A percentile compares a stretch with the other conserved stretches of the same genome.
Evolutionary conservation across 805 yeast species (phyloP).

Genomic region (Yamadazyma akitaensis): DNA sequence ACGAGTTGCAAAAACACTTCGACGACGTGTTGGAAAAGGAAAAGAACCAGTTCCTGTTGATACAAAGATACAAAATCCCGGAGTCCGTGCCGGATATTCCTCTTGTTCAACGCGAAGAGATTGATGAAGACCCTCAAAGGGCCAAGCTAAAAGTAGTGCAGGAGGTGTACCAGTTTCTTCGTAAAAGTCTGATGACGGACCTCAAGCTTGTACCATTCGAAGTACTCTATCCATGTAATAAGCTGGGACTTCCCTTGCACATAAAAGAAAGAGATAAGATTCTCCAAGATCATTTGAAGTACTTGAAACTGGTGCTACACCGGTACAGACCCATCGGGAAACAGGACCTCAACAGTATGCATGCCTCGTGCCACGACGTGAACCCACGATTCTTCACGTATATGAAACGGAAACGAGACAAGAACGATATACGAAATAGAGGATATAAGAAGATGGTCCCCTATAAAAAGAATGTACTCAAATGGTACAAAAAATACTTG

Average conservation of each 20-base stretch:
- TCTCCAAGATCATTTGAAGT: conserved; percentile 22
- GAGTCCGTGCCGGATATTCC: background rate
- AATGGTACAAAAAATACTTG: conserved; percentile 25
- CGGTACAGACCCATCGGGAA: conserved; percentile 23
- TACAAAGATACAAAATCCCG: conserved; percentile 9
- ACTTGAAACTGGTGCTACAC: conserved; percentile 19
- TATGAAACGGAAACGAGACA: conserved; percentile 22
- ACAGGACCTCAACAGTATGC: background rate
- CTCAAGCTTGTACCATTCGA: conserved; percentile 29
- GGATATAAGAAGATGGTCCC: conserved; percentile 28
- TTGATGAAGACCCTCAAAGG: background rate
- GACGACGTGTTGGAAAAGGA: conserved; percentile 6
- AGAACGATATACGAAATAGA: conserved; percentile 4
- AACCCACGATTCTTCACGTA: conserved; percentile 26
- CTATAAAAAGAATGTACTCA: conserved; percentile 26
- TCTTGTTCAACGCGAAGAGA: background rate
- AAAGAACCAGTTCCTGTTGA: conserved; percentile 12
- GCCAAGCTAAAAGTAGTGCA: conserved; percentile 11
- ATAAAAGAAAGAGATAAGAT: conserved; percentile 24
- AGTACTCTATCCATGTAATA: conserved; percentile 27
- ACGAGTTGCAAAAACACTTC: conserved; percentile 14
- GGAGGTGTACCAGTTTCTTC: conserved; percentile 21
- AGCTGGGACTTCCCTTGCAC: conserved; percentile 31
- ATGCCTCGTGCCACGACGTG: conserved; percentile 5
- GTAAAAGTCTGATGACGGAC: conserved; percentile 20